phyloP scores from a whole-genome alignment of 2,329 filamentous ascomycete species.

The Aspergillus jensenii region DNA sequence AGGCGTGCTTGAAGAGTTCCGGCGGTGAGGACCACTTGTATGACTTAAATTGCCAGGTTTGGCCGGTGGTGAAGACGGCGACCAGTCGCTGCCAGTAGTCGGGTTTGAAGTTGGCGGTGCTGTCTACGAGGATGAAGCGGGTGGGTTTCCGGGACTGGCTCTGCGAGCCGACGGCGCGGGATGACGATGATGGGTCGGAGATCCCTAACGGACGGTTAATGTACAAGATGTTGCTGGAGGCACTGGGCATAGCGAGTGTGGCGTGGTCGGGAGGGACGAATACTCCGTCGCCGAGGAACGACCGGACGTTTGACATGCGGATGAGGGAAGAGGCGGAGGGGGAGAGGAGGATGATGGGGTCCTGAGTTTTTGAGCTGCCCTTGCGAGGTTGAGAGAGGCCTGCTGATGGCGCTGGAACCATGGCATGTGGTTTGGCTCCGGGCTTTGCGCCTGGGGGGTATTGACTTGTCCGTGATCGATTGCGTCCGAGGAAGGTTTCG shows the following conservation, averaged over 20 bases:
- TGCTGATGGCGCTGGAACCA: conserved; percentile 37
- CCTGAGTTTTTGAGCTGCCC: conserved; percentile 50
- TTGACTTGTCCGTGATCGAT: conserved; percentile 41
- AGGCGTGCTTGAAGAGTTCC: conserved; percentile 84
- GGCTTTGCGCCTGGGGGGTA: conserved; percentile 36
- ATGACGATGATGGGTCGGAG: conserved; percentile 29
- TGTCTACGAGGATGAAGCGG: conserved; percentile 94
- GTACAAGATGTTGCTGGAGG: conserved; percentile 70
- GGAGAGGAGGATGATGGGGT: conserved; percentile 95
- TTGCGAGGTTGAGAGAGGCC: conserved; percentile 43
- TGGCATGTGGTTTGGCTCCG: conserved; percentile 30
- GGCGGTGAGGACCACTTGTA: conserved; percentile 93
- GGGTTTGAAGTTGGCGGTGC: conserved; percentile 90
- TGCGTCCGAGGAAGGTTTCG: conserved; percentile 67
- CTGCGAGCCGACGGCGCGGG: conserved; percentile 56
- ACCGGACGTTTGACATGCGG: conserved; percentile 92
- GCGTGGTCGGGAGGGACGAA: conserved; percentile 73
- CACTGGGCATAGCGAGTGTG: conserved; percentile 59
- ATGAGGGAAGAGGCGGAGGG: conserved; percentile 93
- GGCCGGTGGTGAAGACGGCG: conserved; percentile 94
- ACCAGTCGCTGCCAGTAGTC: conserved; percentile 97
- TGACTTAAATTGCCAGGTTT: conserved; percentile 97
- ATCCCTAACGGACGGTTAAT: conserved; percentile 70
- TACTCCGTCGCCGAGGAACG: conserved; percentile 82
- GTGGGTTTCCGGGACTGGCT: conserved; percentile 59